phyloP scores from a whole-genome alignment of 495 filamentous ascomycete genomes.

The Xylaria flabelliformis region DNA sequence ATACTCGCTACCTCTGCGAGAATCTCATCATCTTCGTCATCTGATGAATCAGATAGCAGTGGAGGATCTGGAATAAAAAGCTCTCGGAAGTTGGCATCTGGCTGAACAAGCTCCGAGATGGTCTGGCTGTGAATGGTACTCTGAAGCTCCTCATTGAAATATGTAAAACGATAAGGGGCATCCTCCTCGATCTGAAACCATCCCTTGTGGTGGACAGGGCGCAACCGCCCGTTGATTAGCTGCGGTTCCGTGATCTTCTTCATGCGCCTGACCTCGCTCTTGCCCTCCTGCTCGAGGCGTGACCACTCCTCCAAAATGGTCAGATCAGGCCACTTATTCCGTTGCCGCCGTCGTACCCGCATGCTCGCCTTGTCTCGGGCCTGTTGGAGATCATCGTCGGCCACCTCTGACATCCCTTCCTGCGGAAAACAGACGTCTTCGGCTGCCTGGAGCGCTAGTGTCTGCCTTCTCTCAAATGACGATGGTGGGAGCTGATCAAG shows the following conservation, averaged over 20 bases:
- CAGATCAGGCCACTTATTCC: slow-evolving; percentile 64
- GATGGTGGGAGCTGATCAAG: slow-evolving; percentile 39
- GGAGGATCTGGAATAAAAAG: slow-evolving; percentile 72
- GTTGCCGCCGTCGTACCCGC: slow-evolving; percentile 59
- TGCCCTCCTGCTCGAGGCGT: slow-evolving; percentile 85
- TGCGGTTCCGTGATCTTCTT: slow-evolving; percentile 95
- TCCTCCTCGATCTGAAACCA: slow-evolving; percentile 94
- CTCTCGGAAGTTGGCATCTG: slow-evolving; percentile 80
- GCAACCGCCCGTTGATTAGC: slow-evolving; percentile 83
- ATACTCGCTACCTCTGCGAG: slow-evolving; percentile 25
- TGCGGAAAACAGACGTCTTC: slow-evolving; percentile 94
- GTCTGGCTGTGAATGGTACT: slow-evolving; percentile 95
- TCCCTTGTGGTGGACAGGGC: slow-evolving; percentile 70
- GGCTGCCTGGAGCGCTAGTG: slow-evolving; percentile 63
- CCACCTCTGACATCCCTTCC: slow-evolving; percentile 77
- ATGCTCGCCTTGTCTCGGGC: slow-evolving; percentile 35
- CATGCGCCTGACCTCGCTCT: slow-evolving; percentile 82
- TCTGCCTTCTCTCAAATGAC: slow-evolving; percentile 53
- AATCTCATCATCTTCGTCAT: slow-evolving; percentile 63
- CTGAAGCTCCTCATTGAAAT: slow-evolving; percentile 96
- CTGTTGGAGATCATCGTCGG: slow-evolving; percentile 70
- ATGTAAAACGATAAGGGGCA: slow-evolving; percentile 92
- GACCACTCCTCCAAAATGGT: slow-evolving; percentile 88
- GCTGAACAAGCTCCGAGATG: slow-evolving; percentile 88
- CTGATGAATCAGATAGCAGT: slow-evolving; percentile 63